Evolutionary conservation across 805 yeast species (phyloP).

Genomic region (Sugiyamaella smithiae): DNA sequence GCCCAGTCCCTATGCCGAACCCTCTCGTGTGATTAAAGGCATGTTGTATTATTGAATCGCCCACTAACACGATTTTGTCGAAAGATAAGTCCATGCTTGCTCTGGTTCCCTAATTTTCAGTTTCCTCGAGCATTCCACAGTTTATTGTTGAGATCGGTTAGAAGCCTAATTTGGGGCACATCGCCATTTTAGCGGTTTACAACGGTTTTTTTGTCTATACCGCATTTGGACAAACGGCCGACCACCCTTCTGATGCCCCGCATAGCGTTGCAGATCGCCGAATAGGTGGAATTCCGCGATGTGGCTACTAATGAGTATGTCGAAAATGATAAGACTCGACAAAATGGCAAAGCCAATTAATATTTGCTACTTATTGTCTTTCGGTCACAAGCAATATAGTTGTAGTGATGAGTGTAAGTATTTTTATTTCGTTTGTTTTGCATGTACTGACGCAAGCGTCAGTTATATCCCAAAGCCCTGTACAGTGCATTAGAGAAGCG

Average conservation of each 20-base stretch:
- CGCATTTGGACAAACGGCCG: constrained; percentile 1
- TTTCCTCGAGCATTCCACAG: not conserved
- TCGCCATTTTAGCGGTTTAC: not conserved
- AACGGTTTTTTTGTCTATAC: not conserved
- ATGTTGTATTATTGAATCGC: not conserved
- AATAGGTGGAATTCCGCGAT: not conserved
- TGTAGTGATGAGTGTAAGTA: no score
- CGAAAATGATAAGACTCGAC: no score
- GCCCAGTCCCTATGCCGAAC: not conserved
- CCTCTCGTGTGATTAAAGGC: constrained; percentile 2
- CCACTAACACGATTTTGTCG: not conserved
- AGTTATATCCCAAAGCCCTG: not conserved
- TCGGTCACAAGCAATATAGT: no score
- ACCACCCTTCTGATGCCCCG: constrained; percentile 1
- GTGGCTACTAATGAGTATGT: not conserved
- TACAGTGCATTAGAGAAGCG: not conserved
- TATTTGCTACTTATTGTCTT: no score
- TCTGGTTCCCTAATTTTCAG: not conserved
- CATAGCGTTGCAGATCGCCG: not conserved
- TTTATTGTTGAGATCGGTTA: not conserved
- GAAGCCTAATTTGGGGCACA: not conserved
- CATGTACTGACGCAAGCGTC: no score
- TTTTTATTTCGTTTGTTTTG: no score
- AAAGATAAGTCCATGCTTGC: not conserved
- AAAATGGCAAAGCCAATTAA: no score